phyloP scores from a whole-genome alignment of 2,329 filamentous ascomycete species.

The Colletotrichum sp. region DNA sequence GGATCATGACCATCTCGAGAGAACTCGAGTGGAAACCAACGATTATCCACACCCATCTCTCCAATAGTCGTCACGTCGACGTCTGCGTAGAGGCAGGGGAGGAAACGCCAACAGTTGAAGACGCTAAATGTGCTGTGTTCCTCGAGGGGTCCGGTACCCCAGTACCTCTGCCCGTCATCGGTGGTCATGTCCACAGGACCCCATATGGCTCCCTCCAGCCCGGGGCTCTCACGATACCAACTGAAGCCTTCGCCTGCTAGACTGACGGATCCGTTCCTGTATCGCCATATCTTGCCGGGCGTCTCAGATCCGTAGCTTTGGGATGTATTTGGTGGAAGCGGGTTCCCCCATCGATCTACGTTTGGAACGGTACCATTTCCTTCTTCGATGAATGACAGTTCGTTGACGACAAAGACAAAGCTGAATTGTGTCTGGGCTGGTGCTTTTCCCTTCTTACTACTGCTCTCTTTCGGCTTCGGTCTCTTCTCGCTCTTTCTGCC shows the following conservation, averaged over 20 bases:
- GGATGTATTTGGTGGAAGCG: conserved; percentile 30
- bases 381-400: conserved; percentile 28
- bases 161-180: background rate
- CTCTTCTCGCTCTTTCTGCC: background rate
- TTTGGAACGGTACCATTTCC: background rate
- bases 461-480: background rate
- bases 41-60: background rate
- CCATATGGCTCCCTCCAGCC: background rate
- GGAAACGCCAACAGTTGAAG: conserved; percentile 22
- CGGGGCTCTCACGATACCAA: conserved; percentile 23
- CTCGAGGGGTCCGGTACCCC: background rate
- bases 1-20: conserved; percentile 11
- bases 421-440: conserved; percentile 16
- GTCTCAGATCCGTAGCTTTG: conserved; percentile 30
- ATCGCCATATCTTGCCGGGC: conserved; percentile 39
- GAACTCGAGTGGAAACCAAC: conserved; percentile 36
- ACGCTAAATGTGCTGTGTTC: conserved; percentile 1
- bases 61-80: conserved; percentile 14
- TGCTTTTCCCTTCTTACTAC: background rate
- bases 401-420: conserved; percentile 46
- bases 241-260: conserved; percentile 22
- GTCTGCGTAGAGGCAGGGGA: background rate
- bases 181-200: background rate
- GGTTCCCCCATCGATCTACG: conserved; percentile 30
- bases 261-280: conserved; percentile 32